These are phyloP conservation scores for Corchorus olitorius DNA, from an alignment of 345 rosid genomes.

Conservation along the genomic window DNA sequence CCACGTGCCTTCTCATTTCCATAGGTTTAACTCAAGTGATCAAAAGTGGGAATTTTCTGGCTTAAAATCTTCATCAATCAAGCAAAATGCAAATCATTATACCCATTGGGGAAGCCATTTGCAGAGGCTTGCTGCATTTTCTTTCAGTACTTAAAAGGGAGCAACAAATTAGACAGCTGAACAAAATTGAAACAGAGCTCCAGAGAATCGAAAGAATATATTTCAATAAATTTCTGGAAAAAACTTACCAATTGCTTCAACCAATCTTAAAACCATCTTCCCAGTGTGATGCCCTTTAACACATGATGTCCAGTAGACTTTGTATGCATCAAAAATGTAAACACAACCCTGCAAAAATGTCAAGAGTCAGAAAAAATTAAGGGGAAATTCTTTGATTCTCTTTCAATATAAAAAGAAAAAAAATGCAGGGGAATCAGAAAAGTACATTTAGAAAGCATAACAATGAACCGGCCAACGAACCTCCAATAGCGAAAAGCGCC, in stretches of 20 bases:
- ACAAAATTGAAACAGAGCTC: too few relatives aligned
- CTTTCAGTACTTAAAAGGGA: too few relatives aligned
- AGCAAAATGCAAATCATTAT: too few relatives aligned
- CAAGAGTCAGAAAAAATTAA: not conserved
- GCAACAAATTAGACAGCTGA: too few relatives aligned
- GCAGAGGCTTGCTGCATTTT: too few relatives aligned
- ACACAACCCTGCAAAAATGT: constrained; percentile 61
- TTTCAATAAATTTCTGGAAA: not conserved
- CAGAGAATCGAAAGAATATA: too few relatives aligned
- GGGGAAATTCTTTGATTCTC: not conserved
- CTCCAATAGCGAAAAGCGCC: constrained; percentile 80
- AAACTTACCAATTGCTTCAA: constrained; percentile 84
- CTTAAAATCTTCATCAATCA: too few relatives aligned
- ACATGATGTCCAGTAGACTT: constrained; percentile 82
- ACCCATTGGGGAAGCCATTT: too few relatives aligned
- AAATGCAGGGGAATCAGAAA: constrained; percentile 1
- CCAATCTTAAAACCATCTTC: constrained; percentile 82
- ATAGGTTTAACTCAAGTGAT: too few relatives aligned
- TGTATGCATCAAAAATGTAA: constrained; percentile 75
- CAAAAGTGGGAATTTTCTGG: too few relatives aligned
- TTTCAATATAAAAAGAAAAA: not conserved
- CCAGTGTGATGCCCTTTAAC: constrained; percentile 80
- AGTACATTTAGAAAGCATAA: constrained; percentile 90
- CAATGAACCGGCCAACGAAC: constrained; percentile 86
- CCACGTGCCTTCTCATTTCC: too few relatives aligned